Evolutionary conservation across 2,329 filamentous ascomycete genomes (phyloP).

Genomic region (Aureobasidium mangrovei): DNA sequence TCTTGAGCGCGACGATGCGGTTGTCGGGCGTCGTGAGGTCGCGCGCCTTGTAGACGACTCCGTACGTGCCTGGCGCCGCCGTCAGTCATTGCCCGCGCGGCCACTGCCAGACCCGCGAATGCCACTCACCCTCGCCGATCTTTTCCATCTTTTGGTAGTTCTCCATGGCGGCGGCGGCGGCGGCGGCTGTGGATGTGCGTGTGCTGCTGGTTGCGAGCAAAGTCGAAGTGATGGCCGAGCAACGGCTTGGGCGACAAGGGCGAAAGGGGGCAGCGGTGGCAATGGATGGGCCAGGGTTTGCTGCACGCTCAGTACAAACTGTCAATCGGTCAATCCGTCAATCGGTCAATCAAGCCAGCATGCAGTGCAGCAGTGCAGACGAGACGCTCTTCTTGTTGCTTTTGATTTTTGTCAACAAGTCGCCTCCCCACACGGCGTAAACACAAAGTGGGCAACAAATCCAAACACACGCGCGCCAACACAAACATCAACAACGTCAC

Average conservation of each 20-base stretch:
- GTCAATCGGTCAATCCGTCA: neutral
- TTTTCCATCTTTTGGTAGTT: constrained; percentile 97
- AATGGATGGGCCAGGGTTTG: neutral
- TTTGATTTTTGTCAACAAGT: constrained; percentile 9
- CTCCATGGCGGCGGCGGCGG: constrained; percentile 53
- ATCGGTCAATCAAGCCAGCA: neutral
- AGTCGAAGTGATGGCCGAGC: too few relatives aligned
- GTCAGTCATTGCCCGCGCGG: constrained; percentile 1
- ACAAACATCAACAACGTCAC: neutral
- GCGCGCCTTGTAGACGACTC: constrained; percentile 89
- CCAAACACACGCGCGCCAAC: neutral
- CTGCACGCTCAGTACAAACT: neutral
- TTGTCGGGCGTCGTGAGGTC: constrained; percentile 69
- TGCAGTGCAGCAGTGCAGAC: too few relatives aligned
- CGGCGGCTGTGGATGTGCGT: neutral
- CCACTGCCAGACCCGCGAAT: neutral
- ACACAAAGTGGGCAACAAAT: constrained; percentile 12
- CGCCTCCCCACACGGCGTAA: constrained; percentile 8
- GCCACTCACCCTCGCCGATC: constrained; percentile 74
- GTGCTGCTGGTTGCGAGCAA: neutral
- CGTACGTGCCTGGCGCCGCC: constrained; percentile 64
- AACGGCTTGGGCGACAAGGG: neutral
- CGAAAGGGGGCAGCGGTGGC: neutral
- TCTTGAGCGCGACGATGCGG: constrained; percentile 86
- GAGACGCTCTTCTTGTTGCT: too few relatives aligned